These are phyloP conservation scores for Chytriomyces sp. DNA, from an alignment of 192 early-diverging fungal genomes.

Conservation along the genomic window DNA sequence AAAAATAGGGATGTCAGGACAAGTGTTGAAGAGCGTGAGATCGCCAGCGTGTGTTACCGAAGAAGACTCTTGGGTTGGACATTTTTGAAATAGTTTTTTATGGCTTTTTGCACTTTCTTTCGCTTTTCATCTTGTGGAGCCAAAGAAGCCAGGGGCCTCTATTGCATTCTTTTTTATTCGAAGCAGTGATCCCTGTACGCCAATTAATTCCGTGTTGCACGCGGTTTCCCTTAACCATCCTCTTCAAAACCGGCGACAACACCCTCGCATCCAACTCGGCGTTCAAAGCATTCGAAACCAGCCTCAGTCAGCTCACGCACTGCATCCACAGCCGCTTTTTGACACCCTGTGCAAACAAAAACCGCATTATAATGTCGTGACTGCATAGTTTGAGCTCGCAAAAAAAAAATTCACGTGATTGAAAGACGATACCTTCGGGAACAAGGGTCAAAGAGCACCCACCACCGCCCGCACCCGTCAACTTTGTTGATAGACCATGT, in stretches of 20 bases:
- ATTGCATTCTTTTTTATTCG: too few species aligned
- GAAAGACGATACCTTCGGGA: slow-evolving; percentile 22
- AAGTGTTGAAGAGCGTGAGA: background rate
- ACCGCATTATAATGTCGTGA: background rate
- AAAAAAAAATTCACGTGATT: background rate
- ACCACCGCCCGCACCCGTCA: slow-evolving; percentile 97
- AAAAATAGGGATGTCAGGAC: slow-evolving; percentile 55
- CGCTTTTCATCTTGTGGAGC: too few species aligned
- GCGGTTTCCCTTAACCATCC: too few species aligned
- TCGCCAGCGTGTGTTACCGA: background rate
- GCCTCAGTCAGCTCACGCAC: slow-evolving; percentile 57
- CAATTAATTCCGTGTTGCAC: too few species aligned
- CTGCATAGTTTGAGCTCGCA: background rate
- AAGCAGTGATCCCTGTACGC: too few species aligned
- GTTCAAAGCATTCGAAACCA: slow-evolving; percentile 76
- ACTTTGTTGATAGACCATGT: slow-evolving; percentile 76
- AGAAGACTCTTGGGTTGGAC: background rate
- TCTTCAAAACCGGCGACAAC: slow-evolving; percentile 3
- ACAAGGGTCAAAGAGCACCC: slow-evolving; percentile 85
- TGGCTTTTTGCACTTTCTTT: too few species aligned
- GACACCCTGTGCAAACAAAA: slow-evolving; percentile 24
- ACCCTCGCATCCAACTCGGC: slow-evolving; percentile 59
- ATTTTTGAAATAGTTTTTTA: background rate
- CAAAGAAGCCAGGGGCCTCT: too few species aligned
- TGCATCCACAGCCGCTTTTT: slow-evolving; percentile 37